A percentile compares a stretch with the other conserved stretches of the same genome.
These are phyloP conservation scores for Nakaseomyces kungkrabaensis DNA, from an alignment of 1,139 yeast species.

Conservation along the genomic window DNA sequence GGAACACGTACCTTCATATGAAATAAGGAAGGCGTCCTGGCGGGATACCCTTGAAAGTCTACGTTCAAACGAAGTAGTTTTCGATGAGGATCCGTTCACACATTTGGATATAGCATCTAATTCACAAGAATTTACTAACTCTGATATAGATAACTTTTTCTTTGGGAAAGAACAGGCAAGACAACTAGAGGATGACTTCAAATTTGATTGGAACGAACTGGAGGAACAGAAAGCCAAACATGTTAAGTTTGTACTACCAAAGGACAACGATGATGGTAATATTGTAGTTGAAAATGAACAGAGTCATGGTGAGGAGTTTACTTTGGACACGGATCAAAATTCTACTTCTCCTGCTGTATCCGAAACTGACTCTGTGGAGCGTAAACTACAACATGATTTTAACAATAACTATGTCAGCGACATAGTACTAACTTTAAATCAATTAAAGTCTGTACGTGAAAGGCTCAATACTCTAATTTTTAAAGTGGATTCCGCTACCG, in stretches of 20 bases:
- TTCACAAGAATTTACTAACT: neutral
- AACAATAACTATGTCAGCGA: constrained; percentile 1
- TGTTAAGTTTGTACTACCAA: neutral
- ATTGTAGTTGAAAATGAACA: neutral
- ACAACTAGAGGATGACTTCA: neutral
- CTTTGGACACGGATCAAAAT: neutral
- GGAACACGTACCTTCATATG: constrained; percentile 6
- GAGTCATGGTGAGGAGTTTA: neutral
- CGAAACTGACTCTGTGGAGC: neutral
- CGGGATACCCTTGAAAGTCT: neutral
- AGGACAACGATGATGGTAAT: neutral
- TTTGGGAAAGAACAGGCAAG: neutral
- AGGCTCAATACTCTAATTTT: neutral
- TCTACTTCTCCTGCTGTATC: neutral
- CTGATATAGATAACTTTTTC: neutral
- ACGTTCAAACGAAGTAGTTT: neutral
- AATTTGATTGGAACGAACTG: constrained; percentile 1
- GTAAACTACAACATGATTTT: neutral
- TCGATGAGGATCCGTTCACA: neutral
- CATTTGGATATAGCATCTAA: neutral
- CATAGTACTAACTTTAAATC: neutral
- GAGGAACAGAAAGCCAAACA: neutral
- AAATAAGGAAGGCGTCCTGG: neutral
- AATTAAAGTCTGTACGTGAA: neutral
- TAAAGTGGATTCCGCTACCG: neutral